Percentiles rank a stretch among this genome's conserved stretches.
phyloP scores from a whole-genome alignment of 345 rosid species.

The Gossypium longicalyx region DNA sequence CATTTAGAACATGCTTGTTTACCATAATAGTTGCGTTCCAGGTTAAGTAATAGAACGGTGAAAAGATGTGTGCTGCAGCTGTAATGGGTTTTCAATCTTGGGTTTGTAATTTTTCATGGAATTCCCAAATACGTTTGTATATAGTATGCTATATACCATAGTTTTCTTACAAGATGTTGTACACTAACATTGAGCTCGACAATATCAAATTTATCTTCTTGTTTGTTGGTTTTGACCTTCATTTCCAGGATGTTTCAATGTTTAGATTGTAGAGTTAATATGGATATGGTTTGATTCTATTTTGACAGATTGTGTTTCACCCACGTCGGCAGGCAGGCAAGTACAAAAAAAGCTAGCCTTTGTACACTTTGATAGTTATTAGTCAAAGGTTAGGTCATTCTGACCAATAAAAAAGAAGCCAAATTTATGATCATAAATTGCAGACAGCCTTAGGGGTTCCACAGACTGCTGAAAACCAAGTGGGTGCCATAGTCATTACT shows the following conservation, averaged over 20 bases:
- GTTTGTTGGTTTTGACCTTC: not conserved
- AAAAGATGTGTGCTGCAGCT: not conserved
- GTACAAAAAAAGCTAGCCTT: no score
- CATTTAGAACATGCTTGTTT: conserved; percentile 17
- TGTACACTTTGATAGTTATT: no score
- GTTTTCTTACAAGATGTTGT: conserved; percentile 1
- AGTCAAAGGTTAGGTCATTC: no score
- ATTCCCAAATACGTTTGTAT: conserved; percentile 11
- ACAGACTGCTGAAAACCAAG: no score
- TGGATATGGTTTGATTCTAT: no score
- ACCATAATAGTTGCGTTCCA: not conserved
- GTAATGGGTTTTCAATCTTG: not conserved
- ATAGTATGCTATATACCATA: not conserved
- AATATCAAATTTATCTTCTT: conserved; percentile 1
- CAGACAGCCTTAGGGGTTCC: no score
- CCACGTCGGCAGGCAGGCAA: no score
- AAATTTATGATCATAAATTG: no score
- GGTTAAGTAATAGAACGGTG: conserved; percentile 5
- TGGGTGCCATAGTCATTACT: no score
- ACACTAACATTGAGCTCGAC: not conserved
- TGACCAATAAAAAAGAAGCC: no score
- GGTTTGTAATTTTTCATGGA: conserved; percentile 8
- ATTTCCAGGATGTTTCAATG: not conserved
- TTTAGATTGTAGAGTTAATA: not conserved
- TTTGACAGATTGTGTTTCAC: no score